Base-by-base conservation (phyloP, 2,329 filamentous ascomycete species). In the Cladorrhinum sp. region DNA sequence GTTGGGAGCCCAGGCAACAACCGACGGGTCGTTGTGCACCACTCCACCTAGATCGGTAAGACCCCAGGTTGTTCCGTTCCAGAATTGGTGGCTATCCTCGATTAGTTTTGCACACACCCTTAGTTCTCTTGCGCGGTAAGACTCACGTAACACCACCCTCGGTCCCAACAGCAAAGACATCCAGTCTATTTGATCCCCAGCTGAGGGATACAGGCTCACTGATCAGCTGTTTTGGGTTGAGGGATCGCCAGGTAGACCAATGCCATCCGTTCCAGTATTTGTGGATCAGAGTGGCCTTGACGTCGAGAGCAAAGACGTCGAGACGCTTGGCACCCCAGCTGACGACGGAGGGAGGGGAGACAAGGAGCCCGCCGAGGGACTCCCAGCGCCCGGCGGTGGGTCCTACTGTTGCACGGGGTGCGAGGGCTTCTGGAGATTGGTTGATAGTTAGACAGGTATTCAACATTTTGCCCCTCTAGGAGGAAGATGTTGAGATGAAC, bases 291-390 rank as follows among this genome's bases (percentile, higher is more conserved):
- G 57, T 54, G 49, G 32, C 29, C 38, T 62, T 54, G 54, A 41
- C 49, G 36, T 57, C 57, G 50, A 59, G 24, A 22, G 25, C 60
- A 27, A 62, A 62, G 36, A 57, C 20, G 53, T 62, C 60, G 53
- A 62, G 49, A 5, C 57, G 57, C 57, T 62, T 59, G 24, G 16
- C 20, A 18, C 8, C 62, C 57, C 57, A 58, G 12, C 57, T 55
- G 10, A 62, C 57, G 50, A 55, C 62, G 12, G 57, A 56, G 20
- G 57, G 57, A 18, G 48, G 36, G 4, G 60, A 58, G 51, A 41
- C 38, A 9, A 64, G 38, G 22, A 29, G 23, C n/a, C 59, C 59
- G 12, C 59, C 60, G 48, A 64, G 60, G n/a, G 62, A 60, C 20
- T 64, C 55, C 60, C 60, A 64, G n/a, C 57, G 59, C 25, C 54